A percentile compares a stretch with the other conserved stretches of the same genome.
Evolutionary conservation across 2,329 filamentous ascomycete species (phyloP).

Genomic region (Fusarium phyllophilum): DNA sequence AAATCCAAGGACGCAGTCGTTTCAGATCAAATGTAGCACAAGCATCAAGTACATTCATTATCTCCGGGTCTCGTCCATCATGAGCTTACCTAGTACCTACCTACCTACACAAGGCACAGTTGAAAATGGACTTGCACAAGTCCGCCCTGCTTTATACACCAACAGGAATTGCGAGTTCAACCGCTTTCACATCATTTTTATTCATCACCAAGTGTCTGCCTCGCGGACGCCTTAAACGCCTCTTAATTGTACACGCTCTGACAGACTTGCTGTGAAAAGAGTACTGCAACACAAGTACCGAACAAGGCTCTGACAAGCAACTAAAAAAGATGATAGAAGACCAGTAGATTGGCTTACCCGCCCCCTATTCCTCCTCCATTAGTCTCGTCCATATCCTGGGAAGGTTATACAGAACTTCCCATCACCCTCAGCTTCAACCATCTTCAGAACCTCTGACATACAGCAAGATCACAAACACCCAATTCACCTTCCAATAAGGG

Average conservation of each 20-base stretch:
- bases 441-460: background rate
- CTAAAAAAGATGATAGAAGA: background rate
- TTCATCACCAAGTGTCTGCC: conserved; percentile 13
- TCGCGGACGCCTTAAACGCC: conserved; percentile 15
- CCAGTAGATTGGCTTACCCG: background rate
- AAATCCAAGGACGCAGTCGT: conserved; percentile 15
- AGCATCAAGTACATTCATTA: background rate
- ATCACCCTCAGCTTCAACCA: background rate
- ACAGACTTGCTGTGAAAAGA: background rate
- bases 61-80: background rate
- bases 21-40: background rate
- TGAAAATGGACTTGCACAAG: conserved; percentile 25
- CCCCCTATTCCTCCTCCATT: background rate
- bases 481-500: background rate
- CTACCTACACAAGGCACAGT: background rate
- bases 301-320: conserved; percentile 21
- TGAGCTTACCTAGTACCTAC: background rate
- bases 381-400: background rate
- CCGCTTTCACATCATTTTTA: background rate
- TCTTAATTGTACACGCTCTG: conserved; percentile 26
- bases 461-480: background rate
- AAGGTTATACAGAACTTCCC: conserved; percentile 37
- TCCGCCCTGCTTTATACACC: conserved; percentile 17
- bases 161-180: background rate
- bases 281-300: conserved; percentile 17